Base-by-base conservation (phyloP, 805 yeast genomes). In the Pichia ethanolica region DNA sequence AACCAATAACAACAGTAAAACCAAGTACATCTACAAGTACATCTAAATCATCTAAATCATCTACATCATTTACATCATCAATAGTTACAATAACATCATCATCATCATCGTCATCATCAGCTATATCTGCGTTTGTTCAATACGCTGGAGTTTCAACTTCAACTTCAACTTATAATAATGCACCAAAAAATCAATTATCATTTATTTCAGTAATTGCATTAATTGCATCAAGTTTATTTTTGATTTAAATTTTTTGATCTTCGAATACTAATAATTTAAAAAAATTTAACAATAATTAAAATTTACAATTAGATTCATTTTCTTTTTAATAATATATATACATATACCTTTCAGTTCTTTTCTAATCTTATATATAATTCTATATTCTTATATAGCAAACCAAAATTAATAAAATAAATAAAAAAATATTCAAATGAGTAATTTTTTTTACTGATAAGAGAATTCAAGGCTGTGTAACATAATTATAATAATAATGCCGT, bases 11-110 rank as follows among this genome's bases (percentile, higher is more conserved):
- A 20, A 20, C 20, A 20, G 20, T 20, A 2, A 20, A 20, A 20
- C 14, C 47, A 13, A 35, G 39, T 26, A 7, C 32, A 30, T 30
- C 32, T 30, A 30, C 32, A 7, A 30, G 9, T 30, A 30, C 32
- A 30, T 30, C 20, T 20, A 20, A 20, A 20, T 20, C 20, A 20
- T 20, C 3, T 20, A 3, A 20, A 20, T 34, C 48, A 14, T 8
- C 45, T 20, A 9, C 49, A 11, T 33, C 41, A 35, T 38, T n/a
- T n/a, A n/a, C 53, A 20, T 27, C 53, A 7, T 28, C 49, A 8
- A n/a, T 47, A 7, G 34, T 46, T 7, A 9, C 48, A 7, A 26
- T 41, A 20, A 38, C 47, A 14, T 33, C 46, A 12, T 12, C 35
- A 20, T 42, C 46, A 25, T 42, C 45, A 14, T 46, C 49, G 4